A percentile compares a stretch with the other conserved stretches of the same genome.
Conservation (phyloP, 2,329 filamentous ascomycete genomes). For the Trichoderma semiorbis region DNA sequence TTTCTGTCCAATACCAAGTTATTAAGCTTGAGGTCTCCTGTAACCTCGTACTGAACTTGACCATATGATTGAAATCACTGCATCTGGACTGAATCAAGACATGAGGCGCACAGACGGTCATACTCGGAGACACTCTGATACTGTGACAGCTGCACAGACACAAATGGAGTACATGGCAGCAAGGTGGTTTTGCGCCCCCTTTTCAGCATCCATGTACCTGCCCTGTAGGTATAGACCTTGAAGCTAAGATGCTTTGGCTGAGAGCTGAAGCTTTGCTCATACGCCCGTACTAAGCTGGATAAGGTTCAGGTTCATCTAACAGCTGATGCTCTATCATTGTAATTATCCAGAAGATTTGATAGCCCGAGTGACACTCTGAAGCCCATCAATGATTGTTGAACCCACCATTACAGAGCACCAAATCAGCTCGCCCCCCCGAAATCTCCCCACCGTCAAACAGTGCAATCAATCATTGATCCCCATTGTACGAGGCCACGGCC, state of each 20-base stretch:
- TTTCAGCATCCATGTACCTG: neutral
- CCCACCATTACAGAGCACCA: neutral
- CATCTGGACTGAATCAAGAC: neutral
- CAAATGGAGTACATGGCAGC: neutral
- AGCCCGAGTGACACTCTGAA: neutral
- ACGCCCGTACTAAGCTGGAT: neutral
- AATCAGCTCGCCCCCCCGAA: neutral
- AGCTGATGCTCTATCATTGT: neutral
- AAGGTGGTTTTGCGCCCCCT: neutral
- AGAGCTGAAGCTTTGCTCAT: neutral
- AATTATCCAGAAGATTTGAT: neutral
- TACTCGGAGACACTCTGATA: neutral
- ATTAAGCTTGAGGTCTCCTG: neutral
- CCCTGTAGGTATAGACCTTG: neutral
- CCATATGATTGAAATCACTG: neutral
- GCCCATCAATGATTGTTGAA: neutral
- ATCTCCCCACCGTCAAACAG: neutral
- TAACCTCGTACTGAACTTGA: neutral
- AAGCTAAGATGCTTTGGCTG: neutral
- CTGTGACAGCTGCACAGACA: neutral
- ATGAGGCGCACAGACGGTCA: neutral
- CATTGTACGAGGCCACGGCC: neutral
- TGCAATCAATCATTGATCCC: neutral
- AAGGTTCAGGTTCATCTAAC: neutral
- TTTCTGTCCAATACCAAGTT: neutral